Percentiles rank a stretch among this genome's conserved stretches.
These are phyloP conservation scores for Vaccinium darrowii DNA, from an alignment of 148 eudicot genomes.

Conservation along the genomic window DNA sequence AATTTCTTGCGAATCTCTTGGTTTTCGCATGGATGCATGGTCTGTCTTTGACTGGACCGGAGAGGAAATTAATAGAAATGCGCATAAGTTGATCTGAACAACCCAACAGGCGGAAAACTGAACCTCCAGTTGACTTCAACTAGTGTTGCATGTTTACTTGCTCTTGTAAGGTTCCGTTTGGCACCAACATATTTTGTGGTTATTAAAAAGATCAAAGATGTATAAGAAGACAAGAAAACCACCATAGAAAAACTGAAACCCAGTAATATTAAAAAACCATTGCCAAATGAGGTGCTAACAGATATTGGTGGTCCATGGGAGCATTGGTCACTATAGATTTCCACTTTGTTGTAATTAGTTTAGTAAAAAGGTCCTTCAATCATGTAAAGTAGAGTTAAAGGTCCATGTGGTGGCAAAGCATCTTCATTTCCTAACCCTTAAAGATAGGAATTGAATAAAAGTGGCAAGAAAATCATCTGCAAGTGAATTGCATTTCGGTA, in stretches of 20 bases:
- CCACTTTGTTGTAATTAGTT: no score
- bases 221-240: neutral
- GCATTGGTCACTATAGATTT: neutral
- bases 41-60: no score
- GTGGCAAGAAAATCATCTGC: no score
- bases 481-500: no score
- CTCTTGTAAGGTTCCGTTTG: no score
- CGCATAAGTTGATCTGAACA: no score
- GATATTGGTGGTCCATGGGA: neutral
- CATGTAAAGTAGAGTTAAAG: constrained; percentile 12
- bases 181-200: neutral
- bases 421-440: constrained; percentile 12
- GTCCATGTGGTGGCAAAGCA: constrained; percentile 12
- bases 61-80: no score
- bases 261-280: neutral
- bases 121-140: no score
- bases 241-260: neutral
- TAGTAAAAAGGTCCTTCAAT: constrained; percentile 8
- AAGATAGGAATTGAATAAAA: neutral
- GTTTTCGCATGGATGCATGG: no score
- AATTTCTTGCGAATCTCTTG: no score
- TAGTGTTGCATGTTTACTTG: neutral
- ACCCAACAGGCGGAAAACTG: neutral
- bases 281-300: neutral
- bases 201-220: neutral